Evolutionary conservation across 2,329 filamentous ascomycete genomes (phyloP).

Genomic region (Ophiocordyceps robertsii): DNA sequence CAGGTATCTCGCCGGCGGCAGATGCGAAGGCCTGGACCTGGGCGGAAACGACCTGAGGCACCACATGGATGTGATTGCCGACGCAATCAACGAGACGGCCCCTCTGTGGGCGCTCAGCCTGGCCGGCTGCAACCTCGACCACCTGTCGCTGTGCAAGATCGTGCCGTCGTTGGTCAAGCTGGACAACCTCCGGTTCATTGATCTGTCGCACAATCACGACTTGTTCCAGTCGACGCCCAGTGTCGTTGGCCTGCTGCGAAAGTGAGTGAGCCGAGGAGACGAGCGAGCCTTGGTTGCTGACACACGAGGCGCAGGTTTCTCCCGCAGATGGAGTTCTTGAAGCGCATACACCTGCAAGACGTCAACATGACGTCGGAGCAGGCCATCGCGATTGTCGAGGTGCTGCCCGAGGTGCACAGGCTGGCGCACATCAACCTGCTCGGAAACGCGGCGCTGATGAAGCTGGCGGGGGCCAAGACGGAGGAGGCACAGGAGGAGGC

Average conservation of each 20-base stretch:
- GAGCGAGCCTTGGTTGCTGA: not conserved
- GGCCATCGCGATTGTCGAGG: slow-evolving; percentile 79
- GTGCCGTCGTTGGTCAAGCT: slow-evolving; percentile 61
- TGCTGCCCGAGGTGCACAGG: slow-evolving; percentile 68
- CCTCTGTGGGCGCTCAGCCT: slow-evolving; percentile 72
- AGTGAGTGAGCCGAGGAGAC: slow-evolving; percentile 29
- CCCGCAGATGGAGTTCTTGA: slow-evolving; percentile 63
- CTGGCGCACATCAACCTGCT: slow-evolving; percentile 80
- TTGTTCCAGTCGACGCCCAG: slow-evolving; percentile 65
- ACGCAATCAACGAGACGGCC: slow-evolving; percentile 36
- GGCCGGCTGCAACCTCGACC: slow-evolving; percentile 70
- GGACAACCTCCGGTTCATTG: slow-evolving; percentile 70
- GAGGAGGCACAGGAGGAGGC: slow-evolving; percentile 83
- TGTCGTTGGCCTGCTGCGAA: slow-evolving; percentile 60
- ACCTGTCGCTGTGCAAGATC: slow-evolving; percentile 58
- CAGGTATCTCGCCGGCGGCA: slow-evolving; percentile 59
- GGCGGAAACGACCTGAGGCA: slow-evolving; percentile 65
- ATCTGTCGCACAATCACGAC: slow-evolving; percentile 77
- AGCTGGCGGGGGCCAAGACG: slow-evolving; percentile 60
- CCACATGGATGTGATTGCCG: slow-evolving; percentile 38
- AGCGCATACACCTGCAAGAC: slow-evolving; percentile 75
- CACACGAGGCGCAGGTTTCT: slow-evolving; percentile 44
- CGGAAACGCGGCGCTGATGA: slow-evolving; percentile 61
- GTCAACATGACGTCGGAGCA: slow-evolving; percentile 77
- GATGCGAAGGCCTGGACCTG: slow-evolving; percentile 79